Base-by-base conservation (phyloP, 768 basidiomycete species). In the Phylloporus sp. region DNA sequence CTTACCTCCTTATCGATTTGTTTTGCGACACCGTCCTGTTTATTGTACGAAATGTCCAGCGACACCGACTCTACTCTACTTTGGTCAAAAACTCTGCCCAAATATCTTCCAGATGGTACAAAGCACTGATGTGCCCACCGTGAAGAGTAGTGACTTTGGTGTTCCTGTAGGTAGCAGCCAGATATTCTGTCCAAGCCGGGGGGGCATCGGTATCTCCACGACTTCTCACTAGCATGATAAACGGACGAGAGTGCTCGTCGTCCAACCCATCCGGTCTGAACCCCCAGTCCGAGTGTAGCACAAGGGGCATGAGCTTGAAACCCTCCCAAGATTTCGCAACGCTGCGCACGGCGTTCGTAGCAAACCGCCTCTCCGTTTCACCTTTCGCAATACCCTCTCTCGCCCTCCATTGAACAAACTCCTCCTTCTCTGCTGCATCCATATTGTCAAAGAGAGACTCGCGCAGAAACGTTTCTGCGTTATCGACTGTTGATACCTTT, bases 251-350 rank as follows among this genome's bases (percentile, higher is more conserved):
- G 56, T 80, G 76, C 22, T 70, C 73, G 26, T 73, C 76, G 52
- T 81, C 76, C 45, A 80, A 64, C 5, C 57, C 56, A 32, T 69
- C 64, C 4, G 76, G 76, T 13, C 55, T 56, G 55, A 75, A 80
- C 6, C 73, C 80, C 80, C 81, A 84, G 49, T 76, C 76, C 15
- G 75, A 72, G 41, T 81, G 77, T 45, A 77, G 64, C 26, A 79
- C 62, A 27, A 65, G 56, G 7, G 73, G 49, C 47, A 72, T 57
- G 41, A 76, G 75, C 51, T 74, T 65, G 57, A 80, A 80, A 1
- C 82, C 83, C 38, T 70, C 75, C 80, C 80, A 80, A 42, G 77
- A 69, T 28, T 62, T 72, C 18, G 72, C 67, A 8, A 81, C 76
- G 58, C 81, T 83, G 50, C 73, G 70, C 42, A 72, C 60, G 50